These are phyloP conservation scores for Pseudocercospora musae DNA, from an alignment of 2,329 filamentous ascomycete species.

Conservation along the genomic window DNA sequence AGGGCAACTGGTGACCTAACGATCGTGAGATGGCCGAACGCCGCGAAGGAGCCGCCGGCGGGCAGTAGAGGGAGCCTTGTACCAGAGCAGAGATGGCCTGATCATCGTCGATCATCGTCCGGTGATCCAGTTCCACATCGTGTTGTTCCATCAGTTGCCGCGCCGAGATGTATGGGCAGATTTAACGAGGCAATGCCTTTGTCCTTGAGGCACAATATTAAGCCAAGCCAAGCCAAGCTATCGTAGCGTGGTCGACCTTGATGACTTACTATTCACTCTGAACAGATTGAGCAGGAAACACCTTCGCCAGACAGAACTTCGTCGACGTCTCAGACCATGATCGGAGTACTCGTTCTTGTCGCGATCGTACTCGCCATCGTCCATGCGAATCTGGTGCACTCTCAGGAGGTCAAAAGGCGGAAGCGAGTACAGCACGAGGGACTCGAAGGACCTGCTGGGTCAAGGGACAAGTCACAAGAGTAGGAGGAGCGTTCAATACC, in stretches of 20 bases:
- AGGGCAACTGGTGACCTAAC: neutral
- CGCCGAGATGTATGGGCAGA: neutral
- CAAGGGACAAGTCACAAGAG: neutral
- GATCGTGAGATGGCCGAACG: neutral
- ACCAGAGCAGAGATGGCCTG: neutral
- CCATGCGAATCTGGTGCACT: neutral
- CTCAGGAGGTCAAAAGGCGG: neutral
- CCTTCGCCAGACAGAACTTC: neutral
- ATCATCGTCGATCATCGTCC: too few relatives aligned
- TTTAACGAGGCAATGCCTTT: neutral
- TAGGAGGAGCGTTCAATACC: neutral
- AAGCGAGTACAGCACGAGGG: neutral
- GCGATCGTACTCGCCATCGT: neutral
- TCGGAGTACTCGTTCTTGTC: neutral
- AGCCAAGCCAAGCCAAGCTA: neutral
- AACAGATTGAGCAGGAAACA: neutral
- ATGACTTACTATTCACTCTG: neutral
- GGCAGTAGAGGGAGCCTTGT: neutral
- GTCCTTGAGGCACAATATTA: neutral
- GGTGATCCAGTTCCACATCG: too few relatives aligned
- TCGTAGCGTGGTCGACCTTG: neutral
- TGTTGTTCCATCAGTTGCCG: too few relatives aligned
- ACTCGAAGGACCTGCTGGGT: neutral
- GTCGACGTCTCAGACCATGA: neutral
- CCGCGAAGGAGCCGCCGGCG: neutral